These are phyloP conservation scores for Hylodesmum podocarpum DNA, from an alignment of 306 rosid species.

Conservation along the genomic window DNA sequence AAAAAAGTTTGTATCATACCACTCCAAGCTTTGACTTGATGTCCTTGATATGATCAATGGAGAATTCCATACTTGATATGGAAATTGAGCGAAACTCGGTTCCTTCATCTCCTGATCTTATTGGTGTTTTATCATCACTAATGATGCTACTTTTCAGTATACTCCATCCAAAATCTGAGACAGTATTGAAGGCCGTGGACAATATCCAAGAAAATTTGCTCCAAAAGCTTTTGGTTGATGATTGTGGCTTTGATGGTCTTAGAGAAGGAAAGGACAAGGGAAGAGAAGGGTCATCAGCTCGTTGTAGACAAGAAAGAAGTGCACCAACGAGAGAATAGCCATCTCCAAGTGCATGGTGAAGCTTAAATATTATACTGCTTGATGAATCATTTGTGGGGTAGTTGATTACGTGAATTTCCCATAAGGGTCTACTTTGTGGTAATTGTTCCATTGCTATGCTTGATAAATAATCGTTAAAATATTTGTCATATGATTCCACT, in stretches of 20 bases:
- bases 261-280: slow-evolving; percentile 58
- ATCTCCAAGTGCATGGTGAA: slow-evolving; percentile 73
- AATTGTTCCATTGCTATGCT: slow-evolving; percentile 30
- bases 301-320: slow-evolving; percentile 56
- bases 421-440: slow-evolving; percentile 45
- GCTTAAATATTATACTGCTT: slow-evolving; percentile 40
- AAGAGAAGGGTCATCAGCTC: slow-evolving; percentile 53
- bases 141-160: slow-evolving; percentile 39
- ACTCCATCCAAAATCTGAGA: slow-evolving; percentile 45
- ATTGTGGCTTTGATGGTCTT: not conserved
- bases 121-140: slow-evolving; percentile 55
- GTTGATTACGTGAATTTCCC: slow-evolving; percentile 56
- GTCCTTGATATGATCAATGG: slow-evolving; percentile 50
- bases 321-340: slow-evolving; percentile 65
- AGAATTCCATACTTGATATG: slow-evolving; percentile 37
- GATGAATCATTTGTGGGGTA: slow-evolving; percentile 50
- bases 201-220: not conserved
- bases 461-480: slow-evolving; percentile 44
- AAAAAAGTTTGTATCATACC: slow-evolving; percentile 34
- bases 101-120: slow-evolving; percentile 47
- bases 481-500: slow-evolving; percentile 30
- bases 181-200: slow-evolving; percentile 33
- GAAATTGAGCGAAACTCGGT: slow-evolving; percentile 36
- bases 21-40: slow-evolving; percentile 57
- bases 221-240: not conserved